Evolutionary conservation across 164 flowering plant genomes (phyloP), one percentile per base, ranked within the genome.

Genomic region (Liriodendron chinense): DNA sequence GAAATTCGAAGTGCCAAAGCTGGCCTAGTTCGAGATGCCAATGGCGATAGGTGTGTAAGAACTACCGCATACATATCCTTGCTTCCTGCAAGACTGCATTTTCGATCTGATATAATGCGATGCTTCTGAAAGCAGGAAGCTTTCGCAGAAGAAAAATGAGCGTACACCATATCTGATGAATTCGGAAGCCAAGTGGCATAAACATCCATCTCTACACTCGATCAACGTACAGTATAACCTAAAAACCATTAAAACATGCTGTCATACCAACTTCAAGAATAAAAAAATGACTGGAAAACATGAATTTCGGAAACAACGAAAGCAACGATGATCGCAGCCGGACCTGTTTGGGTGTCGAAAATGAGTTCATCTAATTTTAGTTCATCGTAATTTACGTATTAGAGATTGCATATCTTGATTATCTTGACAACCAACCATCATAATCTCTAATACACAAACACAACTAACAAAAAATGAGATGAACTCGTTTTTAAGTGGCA

Each of bases 1-100:
- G 74, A 71, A 63, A 53, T 22, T 56, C 12, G 74, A 64, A 53
- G 71, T 16, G 68, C 74, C n/a, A 48, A n/a, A 64, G 57, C 2
- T 16, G 26, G 56, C 28, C 21, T 59, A 12, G 61, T 16, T 47
- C 12, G 75, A 61, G 69, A 73, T 10, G 69, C 8, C 20, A 5
- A 71, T 16, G 73, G 21, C 73, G 21, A 26, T 69, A n/a, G n/a
- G 47, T 20, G n/a, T 47, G 71, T 21, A 47, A 47, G 53, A 69
- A 10, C 53, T 18, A 56, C 22, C 8, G 53, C 22, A 69, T 8
- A 69, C 7, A 47, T 9, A 69, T 69, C 53, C 56, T 47, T 69
- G 53, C 26, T 8, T 48, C 25, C 25, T 69, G 71, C 71, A n/a
- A 18, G 4, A 47, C 18, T 69, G 25, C n/a, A 48, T 43, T 69